phyloP scores from a whole-genome alignment of 2,329 filamentous ascomycete species.

The Geosmithia morbida region DNA sequence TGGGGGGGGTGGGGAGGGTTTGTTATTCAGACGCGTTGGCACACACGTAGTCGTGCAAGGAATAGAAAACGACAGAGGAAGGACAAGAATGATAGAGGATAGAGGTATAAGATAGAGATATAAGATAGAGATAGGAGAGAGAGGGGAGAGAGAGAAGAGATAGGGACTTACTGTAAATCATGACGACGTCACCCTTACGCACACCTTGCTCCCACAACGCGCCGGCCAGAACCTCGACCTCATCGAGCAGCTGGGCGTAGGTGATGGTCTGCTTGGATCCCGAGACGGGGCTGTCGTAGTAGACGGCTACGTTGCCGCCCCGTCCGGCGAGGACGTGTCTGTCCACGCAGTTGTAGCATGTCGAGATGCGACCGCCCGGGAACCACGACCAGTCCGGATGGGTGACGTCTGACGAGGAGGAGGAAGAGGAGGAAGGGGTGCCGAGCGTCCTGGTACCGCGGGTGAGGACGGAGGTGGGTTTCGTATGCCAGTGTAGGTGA shows the following conservation, averaged over 20 bases:
- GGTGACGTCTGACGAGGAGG: conserved; percentile 23
- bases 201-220: conserved; percentile 74
- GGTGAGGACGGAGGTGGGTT: conserved; percentile 48
- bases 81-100: no score
- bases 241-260: conserved; percentile 60
- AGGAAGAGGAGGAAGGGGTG: no score
- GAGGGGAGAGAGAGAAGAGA: neutral
- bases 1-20: no score
- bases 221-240: conserved; percentile 71
- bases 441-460: conserved; percentile 46
- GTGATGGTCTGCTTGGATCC: conserved; percentile 56
- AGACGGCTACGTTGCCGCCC: conserved; percentile 60
- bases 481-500: conserved; percentile 68
- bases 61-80: no score
- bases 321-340: conserved; percentile 72
- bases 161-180: conserved; percentile 64
- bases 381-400: conserved; percentile 87
- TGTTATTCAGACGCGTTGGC: no score
- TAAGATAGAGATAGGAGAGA: neutral
- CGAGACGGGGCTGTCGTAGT: conserved; percentile 81
- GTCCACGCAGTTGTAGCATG: conserved; percentile 84
- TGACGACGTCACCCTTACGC: conserved; percentile 68
- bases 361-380: conserved; percentile 74
- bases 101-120: no score
- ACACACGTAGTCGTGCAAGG: no score